Evolutionary conservation across 2,329 filamentous ascomycete genomes (phyloP), one percentile per base, ranked within the genome.

Genomic region (Arthrobotrys pseudoclavata): DNA sequence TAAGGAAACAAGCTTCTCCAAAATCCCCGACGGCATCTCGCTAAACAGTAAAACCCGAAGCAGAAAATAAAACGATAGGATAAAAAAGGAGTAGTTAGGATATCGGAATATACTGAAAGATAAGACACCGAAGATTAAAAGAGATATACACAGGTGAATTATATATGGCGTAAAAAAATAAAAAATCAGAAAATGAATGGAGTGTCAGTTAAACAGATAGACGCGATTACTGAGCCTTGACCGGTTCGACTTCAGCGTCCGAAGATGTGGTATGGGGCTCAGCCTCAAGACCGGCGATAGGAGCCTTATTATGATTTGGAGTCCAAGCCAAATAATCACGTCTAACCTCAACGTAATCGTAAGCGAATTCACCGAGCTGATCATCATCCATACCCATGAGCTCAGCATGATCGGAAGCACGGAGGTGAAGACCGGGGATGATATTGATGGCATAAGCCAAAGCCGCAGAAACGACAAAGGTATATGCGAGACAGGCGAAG

Each of bases 311-410:
- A 52, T 77, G 74, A 20, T 77, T 77, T 0, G 92, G 92, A 31
- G 91, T 94, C 92, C 92, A 96, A 75, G 92, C 92, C 45, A 96
- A 89, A 86, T 94, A 96, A 85, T 96, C 92, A 82, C 92, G 90
- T 82, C 92, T 91, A 75, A 95, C 92, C 87, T 96, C 92, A 80
- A 96, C 92, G 84, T 95, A 96, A 84, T 96, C 92, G 86, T 95
- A 95, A 12, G 92, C 92, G 83, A 95, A 96, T 85, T 96, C 92
- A 84, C 92, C 92, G 81, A 95, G 91, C 85, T 96, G 92, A 85
- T 95, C 92, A 83, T 95, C 92, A 82, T 96, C 92, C 91, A 95
- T 94, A 80, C 92, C 92, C 70, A 95, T 89, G 12, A 95, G 89
- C 84, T 96, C 92, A 24, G 92, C 92, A 84, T 94, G 91, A 82